Conservation (phyloP, 768 basidiomycete species). For the Macrolepiota fuliginosa region DNA sequence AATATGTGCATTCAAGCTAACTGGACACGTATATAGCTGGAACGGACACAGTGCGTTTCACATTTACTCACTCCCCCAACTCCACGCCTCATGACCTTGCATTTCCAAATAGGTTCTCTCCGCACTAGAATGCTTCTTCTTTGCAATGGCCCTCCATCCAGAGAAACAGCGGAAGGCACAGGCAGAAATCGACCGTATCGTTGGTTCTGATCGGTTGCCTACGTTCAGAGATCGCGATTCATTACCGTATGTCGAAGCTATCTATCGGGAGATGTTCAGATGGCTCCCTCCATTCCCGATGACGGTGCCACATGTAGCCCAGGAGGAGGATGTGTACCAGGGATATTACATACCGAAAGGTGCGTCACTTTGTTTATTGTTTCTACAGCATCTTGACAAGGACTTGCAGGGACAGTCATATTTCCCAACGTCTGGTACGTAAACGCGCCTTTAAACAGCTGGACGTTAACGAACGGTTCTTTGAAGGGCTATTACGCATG, state of each 20-base stretch:
- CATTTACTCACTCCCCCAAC: neutral
- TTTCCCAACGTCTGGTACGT: conserved; percentile 8
- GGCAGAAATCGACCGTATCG: conserved; percentile 27
- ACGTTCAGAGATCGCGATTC: conserved; percentile 20
- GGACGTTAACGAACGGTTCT: neutral
- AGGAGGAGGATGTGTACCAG: conserved; percentile 23
- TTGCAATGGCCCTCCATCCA: conserved; percentile 27
- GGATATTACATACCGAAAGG: conserved; percentile 23
- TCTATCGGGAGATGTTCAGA: conserved; percentile 16
- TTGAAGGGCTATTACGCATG: conserved; percentile 29
- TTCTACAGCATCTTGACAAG: neutral
- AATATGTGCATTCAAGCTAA: neutral
- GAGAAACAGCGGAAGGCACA: conserved; percentile 27
- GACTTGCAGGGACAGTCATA: neutral
- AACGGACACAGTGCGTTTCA: conserved; percentile 15
- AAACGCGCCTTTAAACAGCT: too few relatives aligned
- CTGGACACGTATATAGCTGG: conserved; percentile 8
- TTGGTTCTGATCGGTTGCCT: conserved; percentile 26
- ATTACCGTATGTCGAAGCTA: conserved; percentile 22
- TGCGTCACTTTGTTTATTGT: neutral
- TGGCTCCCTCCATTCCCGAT: conserved; percentile 16
- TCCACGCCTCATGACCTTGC: neutral
- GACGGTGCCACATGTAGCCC: conserved; percentile 19
- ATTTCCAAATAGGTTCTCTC: conserved; percentile 14
- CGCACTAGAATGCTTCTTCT: conserved; percentile 20